These are phyloP conservation scores for Macrophomina pseudophaseolina DNA, from an alignment of 2,329 filamentous ascomycete species.

Conservation along the genomic window DNA sequence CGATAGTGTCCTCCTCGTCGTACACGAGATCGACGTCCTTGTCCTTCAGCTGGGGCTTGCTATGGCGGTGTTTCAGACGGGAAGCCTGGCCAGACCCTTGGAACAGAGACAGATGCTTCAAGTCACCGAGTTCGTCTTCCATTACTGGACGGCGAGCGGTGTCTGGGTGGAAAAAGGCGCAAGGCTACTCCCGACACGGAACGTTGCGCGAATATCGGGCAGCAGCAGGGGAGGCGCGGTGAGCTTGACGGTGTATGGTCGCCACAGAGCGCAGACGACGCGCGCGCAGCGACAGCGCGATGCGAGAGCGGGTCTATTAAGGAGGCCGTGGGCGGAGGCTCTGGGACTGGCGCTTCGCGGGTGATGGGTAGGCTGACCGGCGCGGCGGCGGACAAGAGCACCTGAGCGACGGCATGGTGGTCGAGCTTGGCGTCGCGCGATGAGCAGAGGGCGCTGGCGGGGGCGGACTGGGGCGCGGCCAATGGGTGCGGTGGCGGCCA, in stretches of 20 bases:
- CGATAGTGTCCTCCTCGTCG: constrained; percentile 28
- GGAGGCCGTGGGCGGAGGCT: neutral
- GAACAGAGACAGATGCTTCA: constrained; percentile 19
- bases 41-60: constrained; percentile 1
- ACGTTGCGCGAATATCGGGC: constrained; percentile 19
- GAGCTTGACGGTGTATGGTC: neutral
- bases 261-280: neutral
- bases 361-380: neutral
- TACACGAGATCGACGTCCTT: constrained; percentile 27
- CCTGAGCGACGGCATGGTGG: constrained; percentile 10
- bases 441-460: neutral
- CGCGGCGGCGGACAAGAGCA: constrained; percentile 14
- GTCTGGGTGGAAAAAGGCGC: constrained; percentile 9
- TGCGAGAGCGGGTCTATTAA: constrained; percentile 5
- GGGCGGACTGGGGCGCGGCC: neutral
- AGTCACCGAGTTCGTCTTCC: constrained; percentile 16
- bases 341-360: neutral
- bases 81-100: constrained; percentile 12
- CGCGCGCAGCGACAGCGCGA: neutral
- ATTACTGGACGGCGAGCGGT: constrained; percentile 15
- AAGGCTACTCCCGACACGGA: constrained; percentile 8
- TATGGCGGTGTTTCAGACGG: constrained; percentile 20
- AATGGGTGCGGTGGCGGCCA: constrained; percentile 13
- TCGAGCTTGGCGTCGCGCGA: constrained; percentile 19
- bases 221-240: constrained; percentile 4